Evolutionary conservation across 257 asterid genomes (phyloP).

Genomic region (Osmanthus fragrans): DNA sequence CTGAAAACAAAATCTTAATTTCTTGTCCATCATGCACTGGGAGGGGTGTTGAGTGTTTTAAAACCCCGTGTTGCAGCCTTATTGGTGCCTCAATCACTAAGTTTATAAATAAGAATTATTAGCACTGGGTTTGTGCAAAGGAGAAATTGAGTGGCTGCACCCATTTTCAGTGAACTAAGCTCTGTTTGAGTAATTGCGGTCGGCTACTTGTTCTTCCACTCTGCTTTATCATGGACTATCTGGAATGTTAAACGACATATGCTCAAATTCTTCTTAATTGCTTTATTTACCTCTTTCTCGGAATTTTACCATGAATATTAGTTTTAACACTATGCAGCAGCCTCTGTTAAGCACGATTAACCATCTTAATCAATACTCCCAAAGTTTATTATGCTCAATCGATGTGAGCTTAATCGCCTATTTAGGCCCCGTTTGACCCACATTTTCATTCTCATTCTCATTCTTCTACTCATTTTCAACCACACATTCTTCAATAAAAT

Average conservation of each 20-base stretch:
- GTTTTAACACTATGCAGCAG: neutral
- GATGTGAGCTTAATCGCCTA: neutral
- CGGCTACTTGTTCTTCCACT: neutral
- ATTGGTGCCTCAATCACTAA: neutral
- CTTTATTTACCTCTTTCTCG: neutral
- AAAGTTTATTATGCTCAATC: neutral
- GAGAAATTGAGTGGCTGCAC: neutral
- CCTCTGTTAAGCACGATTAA: neutral
- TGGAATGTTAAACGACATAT: neutral
- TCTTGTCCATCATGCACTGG: neutral
- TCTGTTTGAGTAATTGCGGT: neutral
- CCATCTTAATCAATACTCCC: neutral
- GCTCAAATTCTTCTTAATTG: neutral
- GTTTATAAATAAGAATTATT: neutral
- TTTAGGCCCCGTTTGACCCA: too few relatives aligned
- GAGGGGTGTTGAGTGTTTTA: neutral
- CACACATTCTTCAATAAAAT: too few relatives aligned
- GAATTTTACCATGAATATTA: neutral
- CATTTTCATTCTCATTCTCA: too few relatives aligned
- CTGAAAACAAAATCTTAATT: neutral
- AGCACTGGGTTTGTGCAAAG: neutral
- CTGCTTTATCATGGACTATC: neutral
- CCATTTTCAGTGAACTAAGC: neutral
- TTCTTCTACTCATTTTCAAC: too few relatives aligned
- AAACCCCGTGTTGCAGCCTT: neutral